Conservation (phyloP, 2,329 filamentous ascomycete genomes). For the Podosphaera fusca region DNA sequence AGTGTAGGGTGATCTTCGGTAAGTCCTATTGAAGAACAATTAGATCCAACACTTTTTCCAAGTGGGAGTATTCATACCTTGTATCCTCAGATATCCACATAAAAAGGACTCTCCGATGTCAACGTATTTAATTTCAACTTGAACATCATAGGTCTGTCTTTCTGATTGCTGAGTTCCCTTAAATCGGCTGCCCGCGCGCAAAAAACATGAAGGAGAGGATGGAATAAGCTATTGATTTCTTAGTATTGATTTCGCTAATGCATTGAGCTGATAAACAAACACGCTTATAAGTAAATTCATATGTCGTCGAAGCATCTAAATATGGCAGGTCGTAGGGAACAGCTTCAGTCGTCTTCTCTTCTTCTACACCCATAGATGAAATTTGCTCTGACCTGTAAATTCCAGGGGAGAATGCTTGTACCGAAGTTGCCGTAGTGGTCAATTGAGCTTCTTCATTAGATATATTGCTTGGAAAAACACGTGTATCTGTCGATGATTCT, state of each 20-base stretch:
- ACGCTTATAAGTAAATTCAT: constrained; percentile 30
- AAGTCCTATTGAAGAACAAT: constrained; percentile 33
- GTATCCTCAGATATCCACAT: constrained; percentile 84
- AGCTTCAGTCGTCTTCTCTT: constrained; percentile 18
- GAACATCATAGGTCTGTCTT: constrained; percentile 77
- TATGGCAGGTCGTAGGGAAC: constrained; percentile 14
- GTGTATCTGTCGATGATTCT: constrained; percentile 12
- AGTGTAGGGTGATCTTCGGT: constrained; percentile 93
- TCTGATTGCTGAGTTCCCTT: constrained; percentile 83
- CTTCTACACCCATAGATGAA: constrained; percentile 15
- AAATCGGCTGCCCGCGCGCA: constrained; percentile 74
- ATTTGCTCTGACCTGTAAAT: too few relatives aligned
- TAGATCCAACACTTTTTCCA: constrained; percentile 2
- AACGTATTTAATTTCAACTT: constrained; percentile 92
- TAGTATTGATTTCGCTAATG: neutral
- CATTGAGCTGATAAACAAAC: constrained; percentile 19
- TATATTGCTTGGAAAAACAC: neutral
- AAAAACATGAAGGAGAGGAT: constrained; percentile 60
- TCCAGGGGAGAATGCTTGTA: constrained; percentile 14
- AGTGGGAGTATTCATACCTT: constrained; percentile 33
- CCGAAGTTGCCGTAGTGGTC: constrained; percentile 1
- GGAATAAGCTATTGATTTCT: constrained; percentile 25
- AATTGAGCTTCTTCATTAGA: too few relatives aligned
- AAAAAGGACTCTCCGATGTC: constrained; percentile 85
- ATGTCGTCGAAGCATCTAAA: constrained; percentile 23